Evolutionary conservation across 176 grass and related monocot species (phyloP).

Genomic region (Oryza meyeriana): DNA sequence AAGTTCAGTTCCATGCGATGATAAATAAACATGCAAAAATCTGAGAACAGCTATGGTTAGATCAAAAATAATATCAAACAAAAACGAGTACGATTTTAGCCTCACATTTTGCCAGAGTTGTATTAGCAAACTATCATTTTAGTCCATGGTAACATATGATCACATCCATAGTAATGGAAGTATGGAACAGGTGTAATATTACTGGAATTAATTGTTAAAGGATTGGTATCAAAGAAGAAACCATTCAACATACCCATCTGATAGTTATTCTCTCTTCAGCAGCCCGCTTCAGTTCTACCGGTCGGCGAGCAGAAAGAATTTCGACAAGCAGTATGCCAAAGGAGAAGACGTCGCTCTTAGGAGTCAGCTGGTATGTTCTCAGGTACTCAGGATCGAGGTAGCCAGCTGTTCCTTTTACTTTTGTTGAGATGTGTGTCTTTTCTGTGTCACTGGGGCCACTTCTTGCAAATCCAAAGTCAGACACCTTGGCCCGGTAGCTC

Average conservation of each 20-base stretch:
- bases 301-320: constrained; percentile 83
- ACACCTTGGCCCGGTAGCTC: constrained; percentile 87
- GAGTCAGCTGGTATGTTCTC: constrained; percentile 87
- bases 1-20: not conserved
- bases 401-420: constrained; percentile 97
- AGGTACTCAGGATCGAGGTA: constrained; percentile 97
- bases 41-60: not conserved
- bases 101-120: not conserved
- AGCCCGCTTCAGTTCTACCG: constrained; percentile 75
- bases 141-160: not conserved
- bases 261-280: constrained; percentile 86
- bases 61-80: not conserved
- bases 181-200: not conserved
- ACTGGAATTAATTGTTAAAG: not conserved
- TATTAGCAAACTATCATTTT: not conserved
- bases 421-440: constrained; percentile 93
- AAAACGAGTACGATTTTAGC: not conserved
- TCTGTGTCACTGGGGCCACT: constrained; percentile 82
- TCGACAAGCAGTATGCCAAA: constrained; percentile 96
- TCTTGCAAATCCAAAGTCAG: constrained; percentile 93
- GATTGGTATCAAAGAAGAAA: not conserved
- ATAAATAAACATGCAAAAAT: not conserved
- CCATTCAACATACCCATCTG: constrained; percentile 79
- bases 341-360: constrained; percentile 99
- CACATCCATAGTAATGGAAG: not conserved